Base-by-base conservation (phyloP, 225 moss, liverwort and hornwort genomes). In the Asterella californica region DNA sequence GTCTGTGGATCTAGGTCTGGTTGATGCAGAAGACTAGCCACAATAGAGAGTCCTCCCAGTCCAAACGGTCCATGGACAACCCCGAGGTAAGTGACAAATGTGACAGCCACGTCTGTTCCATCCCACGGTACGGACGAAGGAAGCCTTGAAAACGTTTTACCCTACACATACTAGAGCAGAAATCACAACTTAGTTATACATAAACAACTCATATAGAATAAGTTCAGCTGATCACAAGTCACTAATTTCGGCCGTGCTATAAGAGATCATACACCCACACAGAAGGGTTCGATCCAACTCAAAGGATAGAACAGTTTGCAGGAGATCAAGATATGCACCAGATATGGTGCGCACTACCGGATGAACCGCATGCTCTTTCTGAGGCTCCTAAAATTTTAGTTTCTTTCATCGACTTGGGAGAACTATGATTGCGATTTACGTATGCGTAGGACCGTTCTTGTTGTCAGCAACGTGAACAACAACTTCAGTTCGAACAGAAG, bases 11-110 rank as follows among this genome's bases (percentile, higher is more conserved):
- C 83, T 60, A 77, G 37, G 22, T 80, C 78, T 75, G 89, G 80
- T 68, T 83, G 77, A 45, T 90, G 87, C 6, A 90, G 74, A 29
- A 91, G 11, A 77, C 88, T 87, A 62, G 89, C 88, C 70, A 91
- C 86, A 25, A 91, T 75, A 70, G 89, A 89, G 46, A 91, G 90
- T 42, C 93, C 91, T 80, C 86, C 89, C 11, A 91, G 83, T 29
- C 89, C 89, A 45, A 91, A 69, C 22, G 93, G 91, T 63, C 83
- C 83, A 87, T 93, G 91, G 57, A 93, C 84, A 24, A 88, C 88
- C 10, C 89, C 45, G 87, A 90, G 88, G 47, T 89, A 93, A n/a
- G 88, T 84, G 15, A 93, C 24, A 85, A 93, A 87, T 0, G 91
- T 90, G 70, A 88, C 65, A 30, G 84, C 83, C 80, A 93, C 89